A percentile compares a stretch with the other conserved stretches of the same genome.
These are phyloP conservation scores for Tolypocladium inflatum DNA, from an alignment of 2,329 filamentous ascomycete genomes.

Conservation along the genomic window DNA sequence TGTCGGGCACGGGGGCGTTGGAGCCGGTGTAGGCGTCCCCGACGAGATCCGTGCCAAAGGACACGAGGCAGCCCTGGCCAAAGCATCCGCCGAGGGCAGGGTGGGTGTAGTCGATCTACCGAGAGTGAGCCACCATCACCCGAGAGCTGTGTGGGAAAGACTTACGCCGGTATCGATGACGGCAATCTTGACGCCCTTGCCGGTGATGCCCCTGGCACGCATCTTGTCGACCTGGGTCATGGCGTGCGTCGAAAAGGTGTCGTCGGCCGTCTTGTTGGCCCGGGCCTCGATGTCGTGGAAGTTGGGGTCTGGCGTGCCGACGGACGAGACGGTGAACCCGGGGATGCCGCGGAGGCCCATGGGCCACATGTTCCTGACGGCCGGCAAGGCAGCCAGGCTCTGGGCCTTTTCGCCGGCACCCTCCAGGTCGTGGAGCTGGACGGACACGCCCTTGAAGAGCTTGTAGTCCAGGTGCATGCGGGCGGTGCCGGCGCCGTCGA, in stretches of 20 bases:
- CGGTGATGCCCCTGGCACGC: constrained; percentile 35
- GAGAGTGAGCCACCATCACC: constrained; percentile 6
- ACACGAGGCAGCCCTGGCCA: constrained; percentile 32
- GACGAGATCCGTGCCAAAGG: constrained; percentile 32
- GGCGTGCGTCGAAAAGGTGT: constrained; percentile 35
- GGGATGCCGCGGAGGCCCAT: constrained; percentile 34
- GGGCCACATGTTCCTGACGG: constrained; percentile 40
- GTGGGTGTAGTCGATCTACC: constrained; percentile 50
- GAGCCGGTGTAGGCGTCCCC: constrained; percentile 23
- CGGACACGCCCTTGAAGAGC: constrained; percentile 44
- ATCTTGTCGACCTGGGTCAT: constrained; percentile 49
- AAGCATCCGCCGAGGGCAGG: constrained; percentile 47
- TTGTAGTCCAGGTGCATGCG: constrained; percentile 38
- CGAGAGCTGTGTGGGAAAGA: no score
- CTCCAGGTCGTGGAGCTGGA: constrained; percentile 37
- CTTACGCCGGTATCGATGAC: constrained; percentile 43
- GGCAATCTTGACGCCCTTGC: constrained; percentile 42
- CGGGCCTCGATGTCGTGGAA: constrained; percentile 6
- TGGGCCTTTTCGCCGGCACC: constrained; percentile 32
- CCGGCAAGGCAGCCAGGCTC: constrained; percentile 29
- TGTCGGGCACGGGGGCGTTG: constrained; percentile 21
- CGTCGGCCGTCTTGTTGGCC: constrained; percentile 15
- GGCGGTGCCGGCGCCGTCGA: constrained; percentile 19
- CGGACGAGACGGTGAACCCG: constrained; percentile 33
- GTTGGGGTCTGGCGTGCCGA: constrained; percentile 16